phyloP scores from a whole-genome alignment of 306 rosid species.

The Psophocarpus tetragonolobus region DNA sequence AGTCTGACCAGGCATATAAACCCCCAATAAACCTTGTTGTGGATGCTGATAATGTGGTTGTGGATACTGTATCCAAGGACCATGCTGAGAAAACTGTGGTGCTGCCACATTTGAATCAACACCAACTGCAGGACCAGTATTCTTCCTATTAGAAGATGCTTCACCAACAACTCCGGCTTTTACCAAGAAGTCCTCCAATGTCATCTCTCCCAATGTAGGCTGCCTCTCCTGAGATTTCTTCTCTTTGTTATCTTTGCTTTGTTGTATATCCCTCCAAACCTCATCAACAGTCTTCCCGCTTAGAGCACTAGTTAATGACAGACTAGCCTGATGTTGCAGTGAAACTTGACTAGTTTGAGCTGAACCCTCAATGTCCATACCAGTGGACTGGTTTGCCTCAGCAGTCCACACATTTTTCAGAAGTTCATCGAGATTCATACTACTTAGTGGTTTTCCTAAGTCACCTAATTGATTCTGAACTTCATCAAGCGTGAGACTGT shows the following conservation, averaged over 20 bases:
- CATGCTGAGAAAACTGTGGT: constrained; percentile 45
- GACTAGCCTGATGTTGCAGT: constrained; percentile 71
- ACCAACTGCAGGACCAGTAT: constrained; percentile 41
- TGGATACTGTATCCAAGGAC: constrained; percentile 79
- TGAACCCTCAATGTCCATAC: constrained; percentile 51
- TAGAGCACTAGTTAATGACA: constrained; percentile 61
- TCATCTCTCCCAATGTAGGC: constrained; percentile 92
- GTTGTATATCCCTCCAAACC: constrained; percentile 96
- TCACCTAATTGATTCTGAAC: constrained; percentile 92
- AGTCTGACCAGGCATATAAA: constrained; percentile 65
- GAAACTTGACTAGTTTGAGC: constrained; percentile 52
- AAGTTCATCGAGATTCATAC: constrained; percentile 98
- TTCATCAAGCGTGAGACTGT: constrained; percentile 88
- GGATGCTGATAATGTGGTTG: constrained; percentile 71
- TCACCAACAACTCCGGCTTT: constrained; percentile 85
- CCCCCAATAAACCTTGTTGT: constrained; percentile 70
- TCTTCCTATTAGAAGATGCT: constrained; percentile 50
- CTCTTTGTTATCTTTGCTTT: constrained; percentile 52
- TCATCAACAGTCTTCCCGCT: constrained; percentile 95
- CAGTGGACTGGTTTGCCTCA: constrained; percentile 69
- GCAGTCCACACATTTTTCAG: constrained; percentile 84
- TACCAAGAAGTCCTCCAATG: constrained; percentile 92
- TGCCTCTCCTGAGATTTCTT: constrained; percentile 64
- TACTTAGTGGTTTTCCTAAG: constrained; percentile 85
- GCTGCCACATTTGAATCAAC: constrained; percentile 48